Evolutionary conservation across 1,284 basidiomycete genomes (phyloP), one percentile per base, ranked within the genome.

Genomic region (Sanghuangporus weigelae): DNA sequence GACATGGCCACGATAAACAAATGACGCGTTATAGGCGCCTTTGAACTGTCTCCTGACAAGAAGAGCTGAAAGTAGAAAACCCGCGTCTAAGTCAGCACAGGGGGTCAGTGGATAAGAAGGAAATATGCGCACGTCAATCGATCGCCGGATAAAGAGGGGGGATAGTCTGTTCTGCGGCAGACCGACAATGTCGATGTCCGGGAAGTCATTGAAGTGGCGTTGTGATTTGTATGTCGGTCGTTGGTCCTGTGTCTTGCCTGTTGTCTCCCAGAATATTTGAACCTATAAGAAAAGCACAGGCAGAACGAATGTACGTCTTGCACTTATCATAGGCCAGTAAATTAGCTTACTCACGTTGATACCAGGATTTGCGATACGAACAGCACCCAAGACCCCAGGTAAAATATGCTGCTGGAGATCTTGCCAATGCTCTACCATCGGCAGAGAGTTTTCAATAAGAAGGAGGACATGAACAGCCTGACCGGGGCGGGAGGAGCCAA

Each of bases 301-400:
- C n/a, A 36, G 38, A 26, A 55, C 42, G 23, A 14, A n/a, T 7
- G 6, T 26, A 38, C 10, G 48, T 40, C 16, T 23, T 38, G 49
- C 49, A 16, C 11, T 14, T 26, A 11, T 46, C 10, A 44, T 14
- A 36, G 11, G 26, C 26, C 14, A 31, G 35, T 42, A 31, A 39
- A 16, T 11, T 7, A 49, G 44, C 7, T 44, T 16, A 60, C 65
- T 49, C n/a, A 66, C 65, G 38, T 66, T 60, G 6, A 48, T 38
- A n/a, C 59, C 61, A 31, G 65, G 65, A 38, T 66, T 66, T n/a
- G 65, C 65, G 35, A 66, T 49, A n/a, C 65, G 65, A n/a, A 66
- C 55, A 12, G 65, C 65, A 26, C 65, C 65, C 51, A 66, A 59
- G 36, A 66, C 51, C 38, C 62, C 60, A 10, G 65, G 65, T 11